Base-by-base conservation (phyloP, 768 basidiomycete genomes). In the Kwoniella sp. region DNA sequence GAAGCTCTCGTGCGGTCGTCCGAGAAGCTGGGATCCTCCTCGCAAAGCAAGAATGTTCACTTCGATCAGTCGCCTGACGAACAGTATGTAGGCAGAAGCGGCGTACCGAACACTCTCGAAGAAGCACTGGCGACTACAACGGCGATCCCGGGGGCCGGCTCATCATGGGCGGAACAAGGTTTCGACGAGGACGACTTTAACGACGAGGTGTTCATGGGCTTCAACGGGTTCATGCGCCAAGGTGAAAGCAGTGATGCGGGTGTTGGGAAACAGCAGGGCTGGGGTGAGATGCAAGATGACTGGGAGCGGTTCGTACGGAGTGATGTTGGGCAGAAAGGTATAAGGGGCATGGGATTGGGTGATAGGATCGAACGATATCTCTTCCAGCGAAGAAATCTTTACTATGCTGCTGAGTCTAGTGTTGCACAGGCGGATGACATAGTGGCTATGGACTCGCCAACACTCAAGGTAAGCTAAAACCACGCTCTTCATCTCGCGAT, bases 381-480 rank as follows among this genome's bases (percentile, higher is more conserved):
- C 29, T 81, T 81, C 56, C 75, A 79, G 38, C 70, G 68, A 17
- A 58, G 58, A 34, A 81, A 81, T 61, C 79, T 76, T 11, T 79
- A 78, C 25, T 53, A 31, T 26, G 57, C 37, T 20, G 34, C 31
- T 8, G 58, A 26, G 51, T 48, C 47, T 51, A 45, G 20, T 45
- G 17, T 17, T 17, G 41, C 41, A 3, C 41, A 45, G 41, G 41
- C 5, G 20, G 7, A 51, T 11, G 59, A 56, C 15, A 25, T 31
- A 60, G 61, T 62, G 54, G 15, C 2, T 1, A 25, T 37, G 28
- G 68, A 70, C 15, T 71, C 70, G 2, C 66, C 68, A 15, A 74
- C 72, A 2, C 34, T 67, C 20, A 65, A 68, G 52, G 70, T 72
- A 41, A 62, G 69, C 65, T n/a, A n/a, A n/a, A n/a, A n/a, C n/a